Conservation (phyloP, 148 eudicot species). For the Amaranthus cruentus region DNA sequence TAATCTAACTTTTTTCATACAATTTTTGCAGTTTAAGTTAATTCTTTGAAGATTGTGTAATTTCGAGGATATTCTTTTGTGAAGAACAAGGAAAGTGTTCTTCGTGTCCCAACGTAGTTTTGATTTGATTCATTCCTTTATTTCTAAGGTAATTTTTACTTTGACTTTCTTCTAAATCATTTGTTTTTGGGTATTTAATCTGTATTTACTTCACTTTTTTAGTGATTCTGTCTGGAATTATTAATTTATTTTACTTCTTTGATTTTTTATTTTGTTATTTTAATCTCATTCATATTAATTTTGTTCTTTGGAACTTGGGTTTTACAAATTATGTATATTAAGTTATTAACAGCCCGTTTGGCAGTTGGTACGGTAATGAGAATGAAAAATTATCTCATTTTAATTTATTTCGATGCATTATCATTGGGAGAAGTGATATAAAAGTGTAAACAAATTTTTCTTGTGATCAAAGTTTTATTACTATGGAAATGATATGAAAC, state of each 20-base stretch:
- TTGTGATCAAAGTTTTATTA: too few species aligned
- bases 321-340: background rate
- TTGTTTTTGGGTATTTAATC: constrained; percentile 1
- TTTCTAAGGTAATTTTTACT: constrained; percentile 24
- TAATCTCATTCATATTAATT: background rate
- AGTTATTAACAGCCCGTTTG: too few species aligned
- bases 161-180: background rate
- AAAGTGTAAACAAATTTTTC: too few species aligned
- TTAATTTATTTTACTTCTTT: background rate
- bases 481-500: too few species aligned
- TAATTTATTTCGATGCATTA: too few species aligned
- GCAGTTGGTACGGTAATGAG: too few species aligned
- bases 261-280: background rate
- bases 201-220: too few species aligned
- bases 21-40: constrained; percentile 18
- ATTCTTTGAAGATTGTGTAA: constrained; percentile 18
- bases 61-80: constrained; percentile 33
- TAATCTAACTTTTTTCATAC: constrained; percentile 11
- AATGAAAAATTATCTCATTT: too few species aligned
- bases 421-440: too few species aligned
- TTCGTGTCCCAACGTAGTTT: constrained; percentile 4
- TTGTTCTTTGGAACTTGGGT: constrained; percentile 18
- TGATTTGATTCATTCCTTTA: constrained; percentile 20
- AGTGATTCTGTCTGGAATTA: too few species aligned
- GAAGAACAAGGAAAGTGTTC: constrained; percentile 35